These are phyloP conservation scores for Backusella macrospora DNA, from an alignment of 192 early-diverging fungal genomes.

Conservation along the genomic window DNA sequence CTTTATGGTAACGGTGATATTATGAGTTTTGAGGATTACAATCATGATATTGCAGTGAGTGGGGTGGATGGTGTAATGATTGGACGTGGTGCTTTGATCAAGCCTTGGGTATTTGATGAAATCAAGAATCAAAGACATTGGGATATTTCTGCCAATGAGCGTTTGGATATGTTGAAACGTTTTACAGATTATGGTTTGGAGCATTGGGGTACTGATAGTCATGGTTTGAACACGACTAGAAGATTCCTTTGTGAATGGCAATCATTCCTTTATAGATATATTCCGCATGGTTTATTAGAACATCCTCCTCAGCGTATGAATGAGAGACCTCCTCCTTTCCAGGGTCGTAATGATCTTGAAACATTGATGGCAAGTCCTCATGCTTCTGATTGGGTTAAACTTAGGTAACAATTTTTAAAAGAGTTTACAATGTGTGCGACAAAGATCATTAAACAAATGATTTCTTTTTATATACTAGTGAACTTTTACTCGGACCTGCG, in stretches of 20 bases:
- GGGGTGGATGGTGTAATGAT: conserved; percentile 89
- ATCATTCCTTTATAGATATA: conserved; percentile 74
- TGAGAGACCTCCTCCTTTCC: conserved; percentile 84
- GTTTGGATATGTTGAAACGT: conserved; percentile 85
- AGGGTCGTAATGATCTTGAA: conserved; percentile 92
- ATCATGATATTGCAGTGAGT: conserved; percentile 60
- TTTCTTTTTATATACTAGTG: conserved; percentile 43
- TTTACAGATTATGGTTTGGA: conserved; percentile 89
- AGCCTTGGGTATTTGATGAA: conserved; percentile 97
- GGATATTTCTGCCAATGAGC: conserved; percentile 89
- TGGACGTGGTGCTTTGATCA: conserved; percentile 79
- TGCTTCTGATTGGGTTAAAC: conserved; percentile 88
- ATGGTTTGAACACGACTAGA: conserved; percentile 82
- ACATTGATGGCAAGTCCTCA: conserved; percentile 89
- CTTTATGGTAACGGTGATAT: conserved; percentile 89
- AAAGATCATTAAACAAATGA: background rate
- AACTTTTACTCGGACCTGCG: conserved; percentile 86
- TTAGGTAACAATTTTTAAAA: conserved; percentile 49
- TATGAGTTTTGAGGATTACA: conserved; percentile 83
- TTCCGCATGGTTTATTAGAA: conserved; percentile 91
- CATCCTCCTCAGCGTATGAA: conserved; percentile 90
- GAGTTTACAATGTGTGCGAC: no score
- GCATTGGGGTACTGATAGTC: conserved; percentile 90
- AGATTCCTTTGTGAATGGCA: conserved; percentile 82
- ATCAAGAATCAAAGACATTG: conserved; percentile 83